Evolutionary conservation across 2,329 filamentous ascomycete genomes (phyloP), one percentile per base, ranked within the genome.

Genomic region (Immersiporthe knoxdaviesiana): DNA sequence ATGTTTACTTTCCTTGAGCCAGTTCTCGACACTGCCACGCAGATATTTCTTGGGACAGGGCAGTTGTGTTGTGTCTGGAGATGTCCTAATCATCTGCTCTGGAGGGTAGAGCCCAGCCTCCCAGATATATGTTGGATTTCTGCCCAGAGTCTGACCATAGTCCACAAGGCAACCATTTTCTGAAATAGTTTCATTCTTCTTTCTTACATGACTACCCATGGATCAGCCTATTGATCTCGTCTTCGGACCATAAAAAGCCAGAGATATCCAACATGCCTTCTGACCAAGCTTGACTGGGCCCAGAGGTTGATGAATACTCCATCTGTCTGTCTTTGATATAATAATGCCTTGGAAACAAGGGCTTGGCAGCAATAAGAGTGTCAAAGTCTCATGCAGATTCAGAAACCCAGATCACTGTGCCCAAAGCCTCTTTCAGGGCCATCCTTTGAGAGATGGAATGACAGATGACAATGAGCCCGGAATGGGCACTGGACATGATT

Each of bases 221-320:
- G 21, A 47, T 47, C 7, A n/a, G 44, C n/a, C n/a, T 30, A 41
- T 37, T 27, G n/a, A 50, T 65, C 63, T 58, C 54, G 41, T 21
- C 18, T 41, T 11, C 1, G 27, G 63, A 58, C 63, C n/a, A n/a
- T 5, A 65, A 32, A 65, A 65, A 56, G 50, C 47, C 50, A 41
- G 12, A 32, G 16, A 11, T n/a, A 14, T 39, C 27, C 27, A 35
- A 8, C 18, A 52, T 24, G 52, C 35, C 32, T 41, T 12, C 35
- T 30, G 21, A n/a, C 35, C 6, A 35, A 12, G 41, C 14, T 39
- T n/a, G 41, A 35, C 27, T n/a, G 35, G 14, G 39, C 10, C 16
- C 18, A 7, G 24, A 35, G 8, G 18, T 10, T 59, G 30, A 27
- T n/a, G n/a, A n/a, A n/a, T 4, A 18, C n/a, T 35, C 21, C 18